A percentile compares a stretch with the other conserved stretches of the same genome.
phyloP scores from a whole-genome alignment of 1,284 basidiomycete species.

The Cutaneotrichosporon sp. region DNA sequence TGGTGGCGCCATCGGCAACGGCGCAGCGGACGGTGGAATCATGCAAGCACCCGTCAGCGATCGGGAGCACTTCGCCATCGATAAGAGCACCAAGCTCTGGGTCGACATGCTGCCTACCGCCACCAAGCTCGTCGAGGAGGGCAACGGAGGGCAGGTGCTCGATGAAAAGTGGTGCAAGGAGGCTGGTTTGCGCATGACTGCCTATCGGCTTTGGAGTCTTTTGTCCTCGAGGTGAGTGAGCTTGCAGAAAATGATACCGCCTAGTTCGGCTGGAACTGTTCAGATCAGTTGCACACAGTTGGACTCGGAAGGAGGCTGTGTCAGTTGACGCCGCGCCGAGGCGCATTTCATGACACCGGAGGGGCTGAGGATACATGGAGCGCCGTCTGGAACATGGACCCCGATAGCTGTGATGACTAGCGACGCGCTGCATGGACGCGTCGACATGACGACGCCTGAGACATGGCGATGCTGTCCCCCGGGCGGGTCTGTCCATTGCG shows the following conservation, averaged over 20 bases:
- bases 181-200: slow-evolving; percentile 28
- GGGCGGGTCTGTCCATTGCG: too few species aligned
- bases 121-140: slow-evolving; percentile 29
- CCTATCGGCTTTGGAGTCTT: slow-evolving; percentile 39
- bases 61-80: slow-evolving; percentile 32
- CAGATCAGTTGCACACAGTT: too few species aligned
- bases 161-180: slow-evolving; percentile 23
- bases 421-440: too few species aligned
- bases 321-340: too few species aligned
- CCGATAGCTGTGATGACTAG: too few species aligned
- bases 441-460: too few species aligned
- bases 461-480: too few species aligned
- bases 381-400: too few species aligned
- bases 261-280: not conserved
- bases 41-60: slow-evolving; percentile 49
- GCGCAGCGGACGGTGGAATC: slow-evolving; percentile 35
- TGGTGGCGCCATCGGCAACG: slow-evolving; percentile 12
- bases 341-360: too few species aligned
- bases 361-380: too few species aligned
- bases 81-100: slow-evolving; percentile 15
- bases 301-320: too few species aligned
- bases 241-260: not conserved
- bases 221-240: slow-evolving; percentile 13
- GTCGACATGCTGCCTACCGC: slow-evolving; percentile 21
- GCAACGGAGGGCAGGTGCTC: slow-evolving; percentile 29